Base-by-base conservation (phyloP, 192 early-diverging fungal species). In the Backusella macrospora region DNA sequence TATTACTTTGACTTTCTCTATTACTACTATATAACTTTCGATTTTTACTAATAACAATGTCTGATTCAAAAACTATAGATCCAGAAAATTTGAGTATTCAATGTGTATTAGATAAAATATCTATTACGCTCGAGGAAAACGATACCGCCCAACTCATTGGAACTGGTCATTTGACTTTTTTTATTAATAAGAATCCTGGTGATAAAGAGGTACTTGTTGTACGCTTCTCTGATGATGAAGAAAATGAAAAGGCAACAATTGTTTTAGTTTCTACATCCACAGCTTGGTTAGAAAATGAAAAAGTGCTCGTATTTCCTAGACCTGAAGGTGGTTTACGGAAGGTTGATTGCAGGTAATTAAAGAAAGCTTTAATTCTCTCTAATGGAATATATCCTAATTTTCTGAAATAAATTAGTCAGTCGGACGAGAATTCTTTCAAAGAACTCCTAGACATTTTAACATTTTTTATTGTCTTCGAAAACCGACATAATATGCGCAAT, bases 381-480 rank as follows among this genome's bases (percentile, higher is more conserved):
- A n/a, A 67, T 43, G n/a, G 4, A 1, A 26, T 23, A 10, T 55
- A 10, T 55, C 15, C 52, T 55, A 43, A 43, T 13, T 16, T 2
- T 16, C 7, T 2, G 9, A 12, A n/a, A 21, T 21, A 5, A 1
- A 21, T 6, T 65, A 73, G 72, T 48, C 62, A 62, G 14, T 65
- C 72, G 1, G 68, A 70, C 3, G 44, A 47, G 10, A 18, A 26
- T 2, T 37, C 63, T 45, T 68, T 75, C 26, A 29, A 38, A 5
- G 68, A 68, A 13, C 37, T 70, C 15, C 39, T 70, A 64, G 74
- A 76, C 38, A 45, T 76, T 5, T 59, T 76, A 5, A 49, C 68
- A 5, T 76, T 65, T 64, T 76, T 76, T 70, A 76, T 76, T 18
- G 64, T 65, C 14, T 76, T 63, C 21, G 74, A 76, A 39, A 76